These are phyloP conservation scores for Aspergillus amoenus DNA, from an alignment of 2,329 filamentous ascomycete species.

Conservation along the genomic window DNA sequence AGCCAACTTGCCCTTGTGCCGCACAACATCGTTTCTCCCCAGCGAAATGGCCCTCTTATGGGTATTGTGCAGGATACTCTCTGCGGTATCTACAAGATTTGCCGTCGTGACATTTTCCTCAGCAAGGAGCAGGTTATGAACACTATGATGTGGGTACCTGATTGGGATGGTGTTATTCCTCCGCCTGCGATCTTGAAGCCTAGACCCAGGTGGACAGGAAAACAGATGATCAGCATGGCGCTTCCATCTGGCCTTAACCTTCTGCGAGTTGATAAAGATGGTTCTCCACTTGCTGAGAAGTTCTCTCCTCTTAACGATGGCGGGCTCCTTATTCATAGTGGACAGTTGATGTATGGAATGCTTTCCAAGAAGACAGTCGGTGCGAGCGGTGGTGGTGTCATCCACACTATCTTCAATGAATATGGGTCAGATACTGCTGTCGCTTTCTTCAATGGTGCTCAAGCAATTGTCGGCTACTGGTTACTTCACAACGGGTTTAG, in stretches of 20 bases:
- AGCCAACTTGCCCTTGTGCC: conserved; percentile 97
- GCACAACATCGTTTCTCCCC: conserved; percentile 95
- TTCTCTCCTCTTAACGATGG: conserved; percentile 69
- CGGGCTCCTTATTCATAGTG: conserved; percentile 78
- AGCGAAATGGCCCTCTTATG: conserved; percentile 96
- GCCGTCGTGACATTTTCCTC: conserved; percentile 86
- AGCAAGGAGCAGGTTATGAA: conserved; percentile 94
- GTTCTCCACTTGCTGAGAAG: conserved; percentile 53
- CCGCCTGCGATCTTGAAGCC: conserved; percentile 93
- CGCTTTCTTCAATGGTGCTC: conserved; percentile 92
- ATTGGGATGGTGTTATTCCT: conserved; percentile 95
- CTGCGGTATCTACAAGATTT: conserved; percentile 95
- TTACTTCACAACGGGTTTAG: conserved; percentile 93
- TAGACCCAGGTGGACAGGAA: conserved; percentile 91
- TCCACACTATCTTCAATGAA: conserved; percentile 96
- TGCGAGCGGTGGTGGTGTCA: conserved; percentile 83
- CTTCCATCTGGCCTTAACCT: conserved; percentile 84
- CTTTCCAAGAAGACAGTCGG: conserved; percentile 93
- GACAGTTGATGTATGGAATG: conserved; percentile 86
- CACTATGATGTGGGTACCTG: conserved; percentile 93
- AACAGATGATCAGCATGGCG: conserved; percentile 93
- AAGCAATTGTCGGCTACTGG: conserved; percentile 96
- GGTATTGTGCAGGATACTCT: conserved; percentile 99
- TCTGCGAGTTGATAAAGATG: conserved; percentile 64
- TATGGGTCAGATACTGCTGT: conserved; percentile 82